Evolutionary conservation across 1,284 basidiomycete genomes (phyloP).

Genomic region (Mycosarcoma maydis): DNA sequence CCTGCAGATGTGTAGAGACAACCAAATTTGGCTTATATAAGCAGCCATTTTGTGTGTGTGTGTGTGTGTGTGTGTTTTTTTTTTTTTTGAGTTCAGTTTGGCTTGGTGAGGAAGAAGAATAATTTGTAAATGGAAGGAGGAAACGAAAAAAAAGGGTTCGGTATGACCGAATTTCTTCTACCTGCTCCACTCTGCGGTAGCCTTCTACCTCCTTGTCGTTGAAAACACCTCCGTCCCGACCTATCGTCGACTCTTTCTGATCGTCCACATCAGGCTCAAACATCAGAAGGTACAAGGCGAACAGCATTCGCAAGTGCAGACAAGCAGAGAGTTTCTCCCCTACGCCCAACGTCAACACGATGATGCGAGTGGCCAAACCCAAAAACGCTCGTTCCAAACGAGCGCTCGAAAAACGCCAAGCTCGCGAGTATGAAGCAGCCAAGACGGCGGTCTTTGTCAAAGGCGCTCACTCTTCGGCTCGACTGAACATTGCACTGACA

Average conservation of each 20-base stretch:
- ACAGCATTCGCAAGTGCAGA: too few species aligned
- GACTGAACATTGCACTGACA: constrained; percentile 82
- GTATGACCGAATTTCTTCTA: background rate
- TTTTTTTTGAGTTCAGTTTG: too few species aligned
- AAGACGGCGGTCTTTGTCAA: constrained; percentile 87
- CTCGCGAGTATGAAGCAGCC: constrained; percentile 84
- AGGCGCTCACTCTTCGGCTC: constrained; percentile 84
- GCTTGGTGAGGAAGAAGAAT: background rate
- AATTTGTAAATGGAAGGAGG: background rate
- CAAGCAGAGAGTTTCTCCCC: background rate
- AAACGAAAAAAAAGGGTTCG: background rate
- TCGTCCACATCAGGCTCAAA: too few species aligned
- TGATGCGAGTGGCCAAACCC: constrained; percentile 74
- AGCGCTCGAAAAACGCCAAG: constrained; percentile 83
- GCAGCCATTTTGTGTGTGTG: too few species aligned
- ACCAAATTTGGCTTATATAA: constrained; percentile 28
- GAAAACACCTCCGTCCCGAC: background rate
- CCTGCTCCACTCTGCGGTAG: background rate
- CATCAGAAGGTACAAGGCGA: too few species aligned
- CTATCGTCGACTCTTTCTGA: too few species aligned
- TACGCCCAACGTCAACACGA: constrained; percentile 9
- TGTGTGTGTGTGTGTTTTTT: too few species aligned
- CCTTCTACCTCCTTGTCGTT: background rate
- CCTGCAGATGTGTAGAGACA: too few species aligned
- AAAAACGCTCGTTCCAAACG: constrained; percentile 98